Conservation (phyloP, 176 grass and related monocot genomes). For the Carex cristatella region DNA sequence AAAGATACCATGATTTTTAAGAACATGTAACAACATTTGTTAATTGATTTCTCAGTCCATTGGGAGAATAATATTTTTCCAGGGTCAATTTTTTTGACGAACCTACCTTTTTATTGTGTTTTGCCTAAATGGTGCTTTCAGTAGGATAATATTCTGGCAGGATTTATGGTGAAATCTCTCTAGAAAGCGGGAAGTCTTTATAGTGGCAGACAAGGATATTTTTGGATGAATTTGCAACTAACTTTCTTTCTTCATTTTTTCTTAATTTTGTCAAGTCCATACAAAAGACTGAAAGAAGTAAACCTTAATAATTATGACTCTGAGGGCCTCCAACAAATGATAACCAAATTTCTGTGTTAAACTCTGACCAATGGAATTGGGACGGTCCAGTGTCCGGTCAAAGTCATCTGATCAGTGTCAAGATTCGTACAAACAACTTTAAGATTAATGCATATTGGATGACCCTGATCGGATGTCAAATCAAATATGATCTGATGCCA, state of each 20-base stretch:
- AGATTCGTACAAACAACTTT: too few relatives aligned
- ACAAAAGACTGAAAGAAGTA: background rate
- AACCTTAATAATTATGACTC: background rate
- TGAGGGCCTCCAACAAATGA: background rate
- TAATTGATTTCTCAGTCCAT: background rate
- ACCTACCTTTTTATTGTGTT: background rate
- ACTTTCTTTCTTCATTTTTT: background rate
- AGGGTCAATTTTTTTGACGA: background rate
- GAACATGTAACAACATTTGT: background rate
- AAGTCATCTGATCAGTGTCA: too few relatives aligned
- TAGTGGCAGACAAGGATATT: slow-evolving; percentile 14
- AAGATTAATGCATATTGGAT: too few relatives aligned
- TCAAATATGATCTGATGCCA: too few relatives aligned
- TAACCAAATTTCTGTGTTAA: background rate
- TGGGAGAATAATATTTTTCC: background rate
- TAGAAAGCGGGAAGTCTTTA: background rate
- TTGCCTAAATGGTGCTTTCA: background rate
- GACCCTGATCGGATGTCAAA: too few relatives aligned
- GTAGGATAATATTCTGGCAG: background rate
- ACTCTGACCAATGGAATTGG: background rate
- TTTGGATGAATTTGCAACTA: slow-evolving; percentile 4
- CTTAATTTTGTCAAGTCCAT: slow-evolving; percentile 18
- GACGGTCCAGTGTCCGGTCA: too few relatives aligned
- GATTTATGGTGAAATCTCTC: background rate
- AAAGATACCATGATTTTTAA: too few relatives aligned